Percentiles rank a stretch among this genome's conserved stretches.
Evolutionary conservation across 2,329 filamentous ascomycete genomes (phyloP).

Genomic region (Teratosphaeria gauchensis): DNA sequence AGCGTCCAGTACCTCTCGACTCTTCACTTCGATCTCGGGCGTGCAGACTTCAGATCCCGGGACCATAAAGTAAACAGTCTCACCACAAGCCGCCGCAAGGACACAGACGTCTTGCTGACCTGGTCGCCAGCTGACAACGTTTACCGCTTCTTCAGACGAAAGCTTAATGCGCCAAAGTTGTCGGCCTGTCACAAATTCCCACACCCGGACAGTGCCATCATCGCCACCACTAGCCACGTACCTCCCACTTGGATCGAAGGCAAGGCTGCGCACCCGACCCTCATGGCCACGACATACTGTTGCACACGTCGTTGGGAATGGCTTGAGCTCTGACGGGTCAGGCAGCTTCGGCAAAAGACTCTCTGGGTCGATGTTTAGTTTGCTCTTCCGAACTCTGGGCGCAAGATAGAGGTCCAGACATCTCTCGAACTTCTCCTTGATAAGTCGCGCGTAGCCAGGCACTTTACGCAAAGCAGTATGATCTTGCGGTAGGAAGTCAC

Average conservation of each 20-base stretch:
- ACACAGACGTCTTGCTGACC: conserved; percentile 63
- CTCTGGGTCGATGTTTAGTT: conserved; percentile 91
- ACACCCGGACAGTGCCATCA: conserved; percentile 83
- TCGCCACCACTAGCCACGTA: conserved; percentile 90
- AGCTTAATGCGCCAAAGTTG: conserved; percentile 79
- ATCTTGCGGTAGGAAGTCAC: conserved; percentile 74
- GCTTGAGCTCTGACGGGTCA: conserved; percentile 82
- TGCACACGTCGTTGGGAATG: conserved; percentile 85
- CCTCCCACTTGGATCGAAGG: conserved; percentile 74
- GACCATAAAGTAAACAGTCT: conserved; percentile 76
- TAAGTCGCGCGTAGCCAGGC: conserved; percentile 77
- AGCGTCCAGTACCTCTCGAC: conserved; percentile 67
- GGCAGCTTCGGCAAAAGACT: conserved; percentile 88
- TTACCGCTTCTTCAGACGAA: conserved; percentile 67
- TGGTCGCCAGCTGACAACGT: conserved; percentile 83
- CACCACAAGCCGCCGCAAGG: conserved; percentile 72
- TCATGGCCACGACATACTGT: conserved; percentile 82
- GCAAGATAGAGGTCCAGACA: conserved; percentile 93
- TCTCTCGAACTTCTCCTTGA: conserved; percentile 93
- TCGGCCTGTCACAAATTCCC: conserved; percentile 77
- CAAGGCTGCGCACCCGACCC: conserved; percentile 73
- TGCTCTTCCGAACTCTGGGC: conserved; percentile 81
- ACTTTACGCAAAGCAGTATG: conserved; percentile 81
- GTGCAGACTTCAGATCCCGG: conserved; percentile 31
- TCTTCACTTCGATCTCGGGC: conserved; percentile 53